Conservation (phyloP, 2,329 filamentous ascomycete genomes). For the Grosmannia huntii region DNA sequence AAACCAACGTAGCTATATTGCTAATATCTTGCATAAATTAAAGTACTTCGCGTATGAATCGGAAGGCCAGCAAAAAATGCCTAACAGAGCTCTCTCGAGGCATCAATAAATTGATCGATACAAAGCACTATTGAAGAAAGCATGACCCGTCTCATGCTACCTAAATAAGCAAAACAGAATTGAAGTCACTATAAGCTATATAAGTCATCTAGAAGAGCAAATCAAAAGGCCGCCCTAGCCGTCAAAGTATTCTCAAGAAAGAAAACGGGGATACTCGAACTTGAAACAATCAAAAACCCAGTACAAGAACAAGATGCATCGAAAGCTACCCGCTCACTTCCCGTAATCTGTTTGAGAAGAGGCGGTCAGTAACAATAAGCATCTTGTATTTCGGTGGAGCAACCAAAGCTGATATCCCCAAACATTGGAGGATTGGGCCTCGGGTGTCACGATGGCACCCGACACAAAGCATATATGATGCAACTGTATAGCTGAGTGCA, state of each 20-base stretch:
- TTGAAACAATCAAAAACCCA: background rate
- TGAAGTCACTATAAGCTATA: background rate
- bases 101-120: too few species aligned
- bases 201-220: background rate
- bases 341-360: slow-evolving; percentile 1
- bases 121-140: too few species aligned
- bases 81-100: too few species aligned
- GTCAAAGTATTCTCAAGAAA: background rate
- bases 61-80: too few species aligned
- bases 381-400: too few species aligned
- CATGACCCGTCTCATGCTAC: too few species aligned
- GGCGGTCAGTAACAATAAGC: slow-evolving; percentile 3
- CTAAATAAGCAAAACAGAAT: background rate
- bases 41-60: too few species aligned
- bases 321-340: background rate
- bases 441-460: background rate
- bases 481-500: background rate
- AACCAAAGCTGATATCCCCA: background rate
- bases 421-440: background rate
- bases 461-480: background rate
- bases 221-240: background rate
- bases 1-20: too few species aligned
- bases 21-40: too few species aligned
- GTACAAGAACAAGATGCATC: background rate
- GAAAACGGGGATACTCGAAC: background rate